These are phyloP conservation scores for Lodderomyces beijingensis DNA, from an alignment of 1,139 yeast genomes.

Conservation along the genomic window DNA sequence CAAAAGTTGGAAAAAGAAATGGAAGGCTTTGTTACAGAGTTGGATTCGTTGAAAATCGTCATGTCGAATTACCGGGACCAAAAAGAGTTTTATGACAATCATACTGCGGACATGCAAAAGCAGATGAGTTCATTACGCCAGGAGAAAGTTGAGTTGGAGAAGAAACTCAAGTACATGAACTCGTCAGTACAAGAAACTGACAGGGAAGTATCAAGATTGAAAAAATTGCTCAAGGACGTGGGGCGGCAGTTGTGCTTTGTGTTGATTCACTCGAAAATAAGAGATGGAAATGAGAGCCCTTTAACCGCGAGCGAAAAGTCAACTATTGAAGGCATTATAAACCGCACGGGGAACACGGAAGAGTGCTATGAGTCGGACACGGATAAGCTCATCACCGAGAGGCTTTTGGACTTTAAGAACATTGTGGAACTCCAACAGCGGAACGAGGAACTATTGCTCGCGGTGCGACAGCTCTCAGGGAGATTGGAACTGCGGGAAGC, in stretches of 20 bases:
- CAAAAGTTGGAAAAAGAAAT: slow-evolving; percentile 67
- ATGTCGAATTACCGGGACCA: slow-evolving; percentile 62
- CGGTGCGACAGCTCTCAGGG: slow-evolving; percentile 66
- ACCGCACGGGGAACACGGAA: slow-evolving; percentile 31
- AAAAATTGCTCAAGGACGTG: slow-evolving; percentile 62
- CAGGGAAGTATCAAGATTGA: slow-evolving; percentile 40
- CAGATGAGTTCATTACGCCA: slow-evolving; percentile 34
- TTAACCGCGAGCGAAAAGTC: slow-evolving; percentile 54
- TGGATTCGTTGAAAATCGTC: slow-evolving; percentile 77
- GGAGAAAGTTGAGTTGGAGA: slow-evolving; percentile 41
- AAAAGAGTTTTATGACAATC: slow-evolving; percentile 40
- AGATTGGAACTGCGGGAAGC: slow-evolving; percentile 56
- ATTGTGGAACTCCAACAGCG: slow-evolving; percentile 66
- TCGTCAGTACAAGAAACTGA: slow-evolving; percentile 27
- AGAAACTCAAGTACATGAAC: slow-evolving; percentile 30
- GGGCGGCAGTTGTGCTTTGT: slow-evolving; percentile 77
- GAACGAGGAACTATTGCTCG: slow-evolving; percentile 65
- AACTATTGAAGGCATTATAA: slow-evolving; percentile 44
- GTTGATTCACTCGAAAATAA: slow-evolving; percentile 60
- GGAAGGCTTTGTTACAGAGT: slow-evolving; percentile 65
- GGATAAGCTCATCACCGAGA: slow-evolving; percentile 63
- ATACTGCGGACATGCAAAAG: slow-evolving; percentile 37
- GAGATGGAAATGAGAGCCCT: slow-evolving; percentile 50
- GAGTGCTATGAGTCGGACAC: slow-evolving; percentile 53
- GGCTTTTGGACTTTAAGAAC: slow-evolving; percentile 66